phyloP scores from a whole-genome alignment of 495 filamentous ascomycete genomes.

The Parathielavia appendiculata region DNA sequence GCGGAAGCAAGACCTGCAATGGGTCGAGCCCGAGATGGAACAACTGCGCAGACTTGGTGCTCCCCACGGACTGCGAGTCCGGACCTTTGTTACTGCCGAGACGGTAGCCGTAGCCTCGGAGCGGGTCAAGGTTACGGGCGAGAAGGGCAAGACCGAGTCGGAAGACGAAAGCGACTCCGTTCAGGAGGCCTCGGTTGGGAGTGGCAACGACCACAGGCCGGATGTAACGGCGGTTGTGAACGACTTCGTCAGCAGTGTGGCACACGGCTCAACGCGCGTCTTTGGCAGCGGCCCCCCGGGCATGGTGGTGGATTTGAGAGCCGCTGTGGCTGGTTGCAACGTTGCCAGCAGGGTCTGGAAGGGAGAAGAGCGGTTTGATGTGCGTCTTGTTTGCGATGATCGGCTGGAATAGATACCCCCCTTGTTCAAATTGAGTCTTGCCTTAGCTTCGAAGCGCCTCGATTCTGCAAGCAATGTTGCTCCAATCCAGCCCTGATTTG shows the following conservation, averaged over 20 bases:
- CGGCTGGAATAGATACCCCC: constrained; percentile 39
- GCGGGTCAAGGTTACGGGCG: constrained; percentile 26
- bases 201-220: constrained; percentile 18
- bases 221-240: constrained; percentile 33
- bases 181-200: constrained; percentile 10
- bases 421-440: background rate
- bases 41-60: constrained; percentile 38
- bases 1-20: constrained; percentile 47
- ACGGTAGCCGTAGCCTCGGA: constrained; percentile 11
- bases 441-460: too few species aligned
- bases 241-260: constrained; percentile 35
- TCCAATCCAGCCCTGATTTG: too few species aligned
- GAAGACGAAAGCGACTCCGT: constrained; percentile 16
- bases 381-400: constrained; percentile 53
- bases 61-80: constrained; percentile 42
- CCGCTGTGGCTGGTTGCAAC: constrained; percentile 50
- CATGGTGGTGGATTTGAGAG: constrained; percentile 53
- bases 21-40: constrained; percentile 54
- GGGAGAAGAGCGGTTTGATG: constrained; percentile 52
- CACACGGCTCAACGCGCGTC: constrained; percentile 48
- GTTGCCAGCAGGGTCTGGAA: constrained; percentile 46
- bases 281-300: constrained; percentile 58
- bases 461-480: too few species aligned
- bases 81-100: constrained; percentile 55
- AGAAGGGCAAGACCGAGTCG: constrained; percentile 14